Evolutionary conservation across 2,329 filamentous ascomycete species (phyloP), one percentile per base, ranked within the genome.

Genomic region (Pseudogymnoascus sp.): DNA sequence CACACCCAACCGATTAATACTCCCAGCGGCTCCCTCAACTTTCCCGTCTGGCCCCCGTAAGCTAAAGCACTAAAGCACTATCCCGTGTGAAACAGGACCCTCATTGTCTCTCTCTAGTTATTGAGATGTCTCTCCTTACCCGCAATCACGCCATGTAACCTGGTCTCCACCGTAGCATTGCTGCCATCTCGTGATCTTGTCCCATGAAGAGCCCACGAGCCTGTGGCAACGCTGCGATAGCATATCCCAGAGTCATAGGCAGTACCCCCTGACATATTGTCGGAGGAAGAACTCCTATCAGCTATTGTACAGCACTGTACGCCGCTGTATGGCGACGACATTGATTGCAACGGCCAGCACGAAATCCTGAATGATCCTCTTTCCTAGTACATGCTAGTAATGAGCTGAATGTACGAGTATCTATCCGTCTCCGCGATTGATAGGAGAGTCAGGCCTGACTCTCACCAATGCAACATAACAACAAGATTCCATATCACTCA

Each of bases 281-380:
- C 50, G 50, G 28, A 56, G 25, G 50, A 16, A 56, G 25, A 56
- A 56, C 50, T 56, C 50, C 50, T 56, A 56, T 56, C 50, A 53
- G n/a, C 25, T 31, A 53, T 53, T 18, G 25, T 4, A 31, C 25
- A 7, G 8, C 50, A 33, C 50, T 33, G 25, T 33, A 12, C 50
- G 8, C 14, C 44, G 23, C 23, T 16, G 23, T 33, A 56, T 56
- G 50, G n/a, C 47, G n/a, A 18, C n/a, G 7, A 33, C 5, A 31
- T 33, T 56, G 28, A 56, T 56, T 35, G 50, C 50, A 21, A 33
- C 16, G 28, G 50, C 50, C 12, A 56, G 28, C 25, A 56, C 28
- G 16, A 56, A 35, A 56, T 33, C 28, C n/a, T 33, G 28, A 33
- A 56, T 56, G 16, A 56, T 56, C 50, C 50, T 56, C 50, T 16